These are phyloP conservation scores for Sphaerosporella brunnea DNA, from an alignment of 495 filamentous ascomycete species.

Conservation along the genomic window DNA sequence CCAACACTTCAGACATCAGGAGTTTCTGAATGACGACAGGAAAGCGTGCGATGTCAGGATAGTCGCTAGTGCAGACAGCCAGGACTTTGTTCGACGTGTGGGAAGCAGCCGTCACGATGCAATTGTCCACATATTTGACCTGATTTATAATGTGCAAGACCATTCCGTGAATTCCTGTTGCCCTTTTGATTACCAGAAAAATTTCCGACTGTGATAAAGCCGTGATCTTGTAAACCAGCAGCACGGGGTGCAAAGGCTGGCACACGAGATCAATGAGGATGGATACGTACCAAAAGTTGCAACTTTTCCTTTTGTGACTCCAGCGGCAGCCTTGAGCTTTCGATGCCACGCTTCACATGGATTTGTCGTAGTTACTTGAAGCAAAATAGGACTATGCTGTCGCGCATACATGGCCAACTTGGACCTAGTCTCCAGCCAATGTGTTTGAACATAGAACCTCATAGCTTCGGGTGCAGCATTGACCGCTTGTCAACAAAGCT, in stretches of 20 bases:
- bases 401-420: slow-evolving; percentile 2
- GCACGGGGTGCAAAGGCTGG: no score
- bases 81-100: no score
- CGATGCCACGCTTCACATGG: slow-evolving; percentile 5
- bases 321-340: background rate
- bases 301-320: background rate
- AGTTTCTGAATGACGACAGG: background rate
- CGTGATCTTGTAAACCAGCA: no score
- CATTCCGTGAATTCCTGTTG: background rate
- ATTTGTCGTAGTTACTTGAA: slow-evolving; percentile 2
- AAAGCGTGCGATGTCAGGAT: background rate
- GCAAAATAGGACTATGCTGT: slow-evolving; percentile 4
- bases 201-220: no score
- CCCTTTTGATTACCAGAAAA: background rate
- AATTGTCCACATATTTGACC: background rate
- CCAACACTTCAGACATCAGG: background rate
- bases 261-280: background rate
- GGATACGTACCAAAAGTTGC: background rate
- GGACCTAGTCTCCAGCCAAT: background rate
- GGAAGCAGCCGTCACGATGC: background rate
- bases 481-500: background rate
- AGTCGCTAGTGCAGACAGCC: background rate
- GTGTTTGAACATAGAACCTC: background rate
- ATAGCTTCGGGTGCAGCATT: background rate
- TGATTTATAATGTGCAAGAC: background rate